phyloP scores from a whole-genome alignment of 1,284 basidiomycete species.

The Trichosporon asahii region DNA sequence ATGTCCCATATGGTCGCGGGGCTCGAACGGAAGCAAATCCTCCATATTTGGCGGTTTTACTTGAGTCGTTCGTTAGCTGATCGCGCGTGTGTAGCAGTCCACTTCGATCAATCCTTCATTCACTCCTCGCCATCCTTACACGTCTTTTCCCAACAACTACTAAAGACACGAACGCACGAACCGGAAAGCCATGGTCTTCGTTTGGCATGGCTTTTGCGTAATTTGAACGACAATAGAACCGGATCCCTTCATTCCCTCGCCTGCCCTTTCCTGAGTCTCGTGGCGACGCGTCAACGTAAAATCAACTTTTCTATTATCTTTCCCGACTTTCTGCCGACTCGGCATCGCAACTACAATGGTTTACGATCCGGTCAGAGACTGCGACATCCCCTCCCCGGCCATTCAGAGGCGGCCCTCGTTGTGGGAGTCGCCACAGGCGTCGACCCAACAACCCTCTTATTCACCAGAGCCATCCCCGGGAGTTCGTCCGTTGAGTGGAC shows the following conservation, averaged over 20 bases:
- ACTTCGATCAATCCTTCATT: background rate
- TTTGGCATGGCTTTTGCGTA: background rate
- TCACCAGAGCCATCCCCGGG: slow-evolving; percentile 14
- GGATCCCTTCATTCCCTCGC: background rate
- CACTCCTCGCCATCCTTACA: background rate
- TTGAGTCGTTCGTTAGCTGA: background rate
- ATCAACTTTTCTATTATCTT: slow-evolving; percentile 3
- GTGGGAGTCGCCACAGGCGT: slow-evolving; percentile 20
- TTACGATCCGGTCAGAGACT: slow-evolving; percentile 49
- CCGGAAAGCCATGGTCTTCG: background rate
- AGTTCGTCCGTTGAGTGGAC: slow-evolving; percentile 17
- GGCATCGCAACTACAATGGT: slow-evolving; percentile 31
- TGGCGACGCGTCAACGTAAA: slow-evolving; percentile 7
- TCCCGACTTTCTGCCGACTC: background rate
- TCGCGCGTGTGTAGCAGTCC: background rate
- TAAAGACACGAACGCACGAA: background rate
- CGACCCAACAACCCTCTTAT: background rate
- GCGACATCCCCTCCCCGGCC: slow-evolving; percentile 44
- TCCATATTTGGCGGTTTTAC: slow-evolving; percentile 9
- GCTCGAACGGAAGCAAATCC: slow-evolving; percentile 6
- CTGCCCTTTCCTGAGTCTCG: background rate
- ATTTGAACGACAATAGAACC: background rate
- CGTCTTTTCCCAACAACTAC: background rate
- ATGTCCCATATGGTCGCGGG: background rate
- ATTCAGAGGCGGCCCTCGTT: slow-evolving; percentile 20